phyloP scores from a whole-genome alignment of 345 rosid species.

The Streptanthus diversifolius region DNA sequence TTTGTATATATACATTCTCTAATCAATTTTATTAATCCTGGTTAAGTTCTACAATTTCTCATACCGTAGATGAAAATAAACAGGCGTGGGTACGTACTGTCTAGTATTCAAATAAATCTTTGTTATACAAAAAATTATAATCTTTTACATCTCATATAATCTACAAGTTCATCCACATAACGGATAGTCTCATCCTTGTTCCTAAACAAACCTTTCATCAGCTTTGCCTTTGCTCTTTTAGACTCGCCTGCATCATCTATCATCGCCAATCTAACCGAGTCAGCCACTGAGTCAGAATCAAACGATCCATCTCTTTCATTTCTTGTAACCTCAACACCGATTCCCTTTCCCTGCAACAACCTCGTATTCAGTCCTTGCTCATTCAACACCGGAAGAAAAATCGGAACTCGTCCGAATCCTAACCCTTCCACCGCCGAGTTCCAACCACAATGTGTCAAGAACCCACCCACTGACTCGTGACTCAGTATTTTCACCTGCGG shows the following conservation, averaged over 20 bases:
- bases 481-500: slow-evolving; percentile 37
- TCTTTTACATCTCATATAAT: background rate
- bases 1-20: too few species aligned
- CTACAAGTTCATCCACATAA: slow-evolving; percentile 18
- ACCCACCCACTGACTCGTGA: slow-evolving; percentile 43
- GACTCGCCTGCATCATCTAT: slow-evolving; percentile 24
- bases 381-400: slow-evolving; percentile 36
- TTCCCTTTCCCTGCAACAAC: slow-evolving; percentile 33
- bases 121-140: background rate
- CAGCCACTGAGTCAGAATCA: slow-evolving; percentile 35
- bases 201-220: slow-evolving; percentile 32
- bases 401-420: slow-evolving; percentile 32
- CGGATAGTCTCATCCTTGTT: slow-evolving; percentile 14
- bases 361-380: slow-evolving; percentile 50
- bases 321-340: slow-evolving; percentile 42
- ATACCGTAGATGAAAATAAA: too few species aligned
- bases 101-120: too few species aligned
- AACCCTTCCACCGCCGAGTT: slow-evolving; percentile 47
- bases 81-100: background rate
- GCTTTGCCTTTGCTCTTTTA: slow-evolving; percentile 18
- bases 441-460: slow-evolving; percentile 48
- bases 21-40: too few species aligned
- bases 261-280: slow-evolving; percentile 38
- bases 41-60: too few species aligned
- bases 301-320: slow-evolving; percentile 42